These are phyloP conservation scores for Sporisorium scitamineum DNA, from an alignment of 1,284 basidiomycete genomes.

Conservation along the genomic window DNA sequence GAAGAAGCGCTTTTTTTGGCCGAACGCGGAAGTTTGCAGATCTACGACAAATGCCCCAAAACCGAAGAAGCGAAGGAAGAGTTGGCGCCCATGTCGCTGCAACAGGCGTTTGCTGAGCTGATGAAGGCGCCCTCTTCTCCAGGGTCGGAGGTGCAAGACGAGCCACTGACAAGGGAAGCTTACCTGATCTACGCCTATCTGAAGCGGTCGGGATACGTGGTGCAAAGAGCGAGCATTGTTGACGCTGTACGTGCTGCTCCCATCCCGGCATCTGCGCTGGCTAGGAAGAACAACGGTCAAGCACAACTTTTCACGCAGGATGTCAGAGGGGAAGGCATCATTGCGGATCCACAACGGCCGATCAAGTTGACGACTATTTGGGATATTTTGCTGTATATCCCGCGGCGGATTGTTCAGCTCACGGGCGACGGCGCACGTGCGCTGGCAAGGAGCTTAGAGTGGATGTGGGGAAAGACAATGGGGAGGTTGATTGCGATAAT, in stretches of 20 bases:
- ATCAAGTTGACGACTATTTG: conserved; percentile 49
- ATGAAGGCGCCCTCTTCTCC: conserved; percentile 69
- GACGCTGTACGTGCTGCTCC: conserved; percentile 50
- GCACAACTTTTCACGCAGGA: background rate
- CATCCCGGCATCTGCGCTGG: conserved; percentile 12
- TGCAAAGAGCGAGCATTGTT: conserved; percentile 75
- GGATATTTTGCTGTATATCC: conserved; percentile 51
- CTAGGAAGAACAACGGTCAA: conserved; percentile 14
- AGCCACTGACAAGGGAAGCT: conserved; percentile 79
- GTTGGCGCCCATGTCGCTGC: conserved; percentile 81
- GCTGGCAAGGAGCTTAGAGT: conserved; percentile 1
- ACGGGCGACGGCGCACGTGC: conserved; percentile 9
- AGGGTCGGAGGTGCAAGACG: conserved; percentile 72
- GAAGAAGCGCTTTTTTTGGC: conserved; percentile 94
- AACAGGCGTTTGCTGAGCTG: conserved; percentile 87
- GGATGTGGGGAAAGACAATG: conserved; percentile 4
- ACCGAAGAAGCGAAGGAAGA: conserved; percentile 65
- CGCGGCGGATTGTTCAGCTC: conserved; percentile 44
- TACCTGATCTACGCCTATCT: conserved; percentile 95
- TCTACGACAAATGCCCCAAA: conserved; percentile 23
- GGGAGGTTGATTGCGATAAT: conserved; percentile 3
- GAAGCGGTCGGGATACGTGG: conserved; percentile 88
- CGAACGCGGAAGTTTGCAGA: conserved; percentile 72
- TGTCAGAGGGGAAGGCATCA: conserved; percentile 20
- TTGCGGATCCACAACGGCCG: conserved; percentile 53